These are phyloP conservation scores for Dioscorea zingiberensis DNA, from an alignment of 106 monocot species.

Conservation along the genomic window DNA sequence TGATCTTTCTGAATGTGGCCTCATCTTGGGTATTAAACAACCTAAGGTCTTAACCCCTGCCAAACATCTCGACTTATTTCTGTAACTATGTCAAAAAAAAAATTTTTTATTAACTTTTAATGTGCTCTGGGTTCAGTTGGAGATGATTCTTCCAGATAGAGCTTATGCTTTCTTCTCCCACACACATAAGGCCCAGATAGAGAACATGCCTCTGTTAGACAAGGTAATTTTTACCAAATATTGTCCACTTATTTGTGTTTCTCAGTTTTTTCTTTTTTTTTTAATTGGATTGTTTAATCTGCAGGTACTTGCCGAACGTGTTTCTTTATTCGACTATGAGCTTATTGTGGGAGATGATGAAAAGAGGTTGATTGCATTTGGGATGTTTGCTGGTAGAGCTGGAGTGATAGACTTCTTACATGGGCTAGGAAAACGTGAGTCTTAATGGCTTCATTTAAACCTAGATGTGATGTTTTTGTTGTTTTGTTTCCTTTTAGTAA, in stretches of 20 bases:
- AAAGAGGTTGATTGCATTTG: slow-evolving; percentile 89
- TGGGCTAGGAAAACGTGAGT: slow-evolving; percentile 83
- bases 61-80: too few relatives aligned
- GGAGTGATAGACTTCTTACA: slow-evolving; percentile 89
- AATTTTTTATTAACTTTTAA: neutral
- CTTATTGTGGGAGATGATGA: slow-evolving; percentile 84
- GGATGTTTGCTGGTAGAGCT: slow-evolving; percentile 98
- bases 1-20: slow-evolving; percentile 87
- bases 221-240: slow-evolving; percentile 32
- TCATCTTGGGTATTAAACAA: slow-evolving; percentile 90
- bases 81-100: too few relatives aligned
- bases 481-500: too few relatives aligned
- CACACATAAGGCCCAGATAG: slow-evolving; percentile 92
- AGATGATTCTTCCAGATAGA: slow-evolving; percentile 81
- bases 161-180: slow-evolving; percentile 98
- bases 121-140: slow-evolving; percentile 37
- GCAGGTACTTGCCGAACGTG: slow-evolving; percentile 67
- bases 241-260: neutral
- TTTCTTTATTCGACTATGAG: slow-evolving; percentile 88
- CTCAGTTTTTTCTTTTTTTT: neutral
- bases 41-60: slow-evolving; percentile 50
- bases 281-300: neutral
- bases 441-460: too few relatives aligned
- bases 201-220: slow-evolving; percentile 91
- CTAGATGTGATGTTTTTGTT: too few relatives aligned